A percentile compares a stretch with the other conserved stretches of the same genome.
Evolutionary conservation across 2,329 filamentous ascomycete genomes (phyloP).

Genomic region (Stachybotrys echinatus): DNA sequence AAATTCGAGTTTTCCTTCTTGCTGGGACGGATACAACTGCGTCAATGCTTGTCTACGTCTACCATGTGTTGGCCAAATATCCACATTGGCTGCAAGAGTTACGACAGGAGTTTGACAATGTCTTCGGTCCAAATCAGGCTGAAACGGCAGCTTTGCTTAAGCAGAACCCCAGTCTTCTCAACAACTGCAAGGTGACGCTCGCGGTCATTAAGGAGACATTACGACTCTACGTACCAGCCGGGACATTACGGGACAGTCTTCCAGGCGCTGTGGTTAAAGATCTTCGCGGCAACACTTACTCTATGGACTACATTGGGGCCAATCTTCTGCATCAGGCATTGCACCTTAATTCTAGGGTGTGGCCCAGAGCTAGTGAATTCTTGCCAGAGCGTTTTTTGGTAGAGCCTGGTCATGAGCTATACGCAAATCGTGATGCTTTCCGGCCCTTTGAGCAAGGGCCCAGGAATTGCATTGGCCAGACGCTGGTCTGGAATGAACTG

Average conservation of each 20-base stretch:
- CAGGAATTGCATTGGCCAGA: slow-evolving; percentile 1
- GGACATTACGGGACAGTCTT: background rate
- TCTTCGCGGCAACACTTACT: background rate
- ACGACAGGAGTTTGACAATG: background rate
- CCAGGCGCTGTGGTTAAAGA: background rate
- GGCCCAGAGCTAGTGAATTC: background rate
- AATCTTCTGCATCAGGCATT: slow-evolving; percentile 1
- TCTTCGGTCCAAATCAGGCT: background rate
- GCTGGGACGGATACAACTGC: slow-evolving; percentile 1
- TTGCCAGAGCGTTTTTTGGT: background rate
- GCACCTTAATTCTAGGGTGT: background rate
- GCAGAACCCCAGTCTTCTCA: background rate
- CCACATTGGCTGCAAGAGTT: background rate
- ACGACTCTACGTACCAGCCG: background rate
- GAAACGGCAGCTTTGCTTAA: background rate
- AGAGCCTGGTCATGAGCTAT: background rate
- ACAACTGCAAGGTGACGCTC: background rate
- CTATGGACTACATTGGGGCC: background rate
- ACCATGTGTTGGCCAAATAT: background rate
- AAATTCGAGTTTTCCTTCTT: slow-evolving; percentile 1
- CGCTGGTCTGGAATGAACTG: background rate
- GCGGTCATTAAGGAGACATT: background rate
- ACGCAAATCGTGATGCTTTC: background rate
- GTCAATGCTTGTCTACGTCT: background rate
- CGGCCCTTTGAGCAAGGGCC: slow-evolving; percentile 1